phyloP scores from a whole-genome alignment of 169 alveolate species.

The Eimeria praecox region DNA sequence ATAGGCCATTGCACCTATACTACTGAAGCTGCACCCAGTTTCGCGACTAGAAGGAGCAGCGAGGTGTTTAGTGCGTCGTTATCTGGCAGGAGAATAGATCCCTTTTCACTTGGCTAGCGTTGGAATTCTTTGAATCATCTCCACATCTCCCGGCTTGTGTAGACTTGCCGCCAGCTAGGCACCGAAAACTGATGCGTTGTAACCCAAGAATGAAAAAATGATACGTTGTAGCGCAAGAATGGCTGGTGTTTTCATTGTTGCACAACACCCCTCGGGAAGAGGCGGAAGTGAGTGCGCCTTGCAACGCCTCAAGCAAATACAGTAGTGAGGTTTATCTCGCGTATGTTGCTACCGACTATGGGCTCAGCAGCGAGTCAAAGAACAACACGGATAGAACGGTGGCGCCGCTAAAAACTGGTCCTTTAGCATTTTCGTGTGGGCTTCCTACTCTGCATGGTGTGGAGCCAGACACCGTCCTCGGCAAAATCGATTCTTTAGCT shows the following conservation, averaged over 20 bases:
- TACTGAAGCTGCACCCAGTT: neutral
- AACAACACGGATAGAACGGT: neutral
- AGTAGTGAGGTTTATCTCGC: neutral
- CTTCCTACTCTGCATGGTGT: neutral
- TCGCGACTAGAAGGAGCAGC: no score
- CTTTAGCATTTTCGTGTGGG: neutral
- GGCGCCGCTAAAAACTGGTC: neutral
- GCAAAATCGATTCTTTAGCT: neutral
- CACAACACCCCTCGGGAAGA: neutral
- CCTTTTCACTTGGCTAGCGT: neutral
- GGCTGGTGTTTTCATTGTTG: neutral
- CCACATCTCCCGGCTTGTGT: neutral
- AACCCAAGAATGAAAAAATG: no score
- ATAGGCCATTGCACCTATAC: neutral
- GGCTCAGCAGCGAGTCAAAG: no score
- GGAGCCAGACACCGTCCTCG: neutral
- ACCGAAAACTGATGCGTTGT: neutral
- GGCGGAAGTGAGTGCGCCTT: neutral
- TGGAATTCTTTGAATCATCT: neutral
- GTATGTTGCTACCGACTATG: neutral
- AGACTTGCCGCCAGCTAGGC: neutral
- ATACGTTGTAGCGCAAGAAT: neutral
- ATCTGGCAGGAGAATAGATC: neutral
- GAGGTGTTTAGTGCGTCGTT: neutral
- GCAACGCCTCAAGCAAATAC: neutral